These are phyloP conservation scores for Hypseocharis bilobata DNA, from an alignment of 441 rosid species.

Conservation along the genomic window DNA sequence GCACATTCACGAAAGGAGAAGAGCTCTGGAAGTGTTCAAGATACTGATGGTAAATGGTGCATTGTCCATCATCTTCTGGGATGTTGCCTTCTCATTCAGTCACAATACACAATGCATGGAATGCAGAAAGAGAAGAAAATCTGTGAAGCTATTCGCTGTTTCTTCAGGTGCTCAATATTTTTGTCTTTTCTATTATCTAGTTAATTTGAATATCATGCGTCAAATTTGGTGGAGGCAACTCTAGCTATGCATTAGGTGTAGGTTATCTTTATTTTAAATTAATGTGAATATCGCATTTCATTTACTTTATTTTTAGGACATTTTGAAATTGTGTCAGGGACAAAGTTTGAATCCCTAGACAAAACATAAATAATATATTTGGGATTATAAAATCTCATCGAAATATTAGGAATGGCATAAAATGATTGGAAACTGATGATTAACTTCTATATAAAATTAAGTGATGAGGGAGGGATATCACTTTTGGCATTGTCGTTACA, in stretches of 20 bases:
- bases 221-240: constrained; percentile 1
- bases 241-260: background rate
- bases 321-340: background rate
- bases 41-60: constrained; percentile 68
- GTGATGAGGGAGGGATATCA: too few species aligned
- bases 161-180: constrained; percentile 58
- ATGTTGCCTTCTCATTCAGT: constrained; percentile 82
- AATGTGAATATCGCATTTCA: background rate
- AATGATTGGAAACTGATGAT: background rate
- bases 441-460: background rate
- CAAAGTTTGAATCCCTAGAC: background rate
- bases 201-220: constrained; percentile 8
- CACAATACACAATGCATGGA: constrained; percentile 51
- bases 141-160: constrained; percentile 70
- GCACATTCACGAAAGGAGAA: constrained; percentile 62
- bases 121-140: constrained; percentile 60
- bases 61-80: constrained; percentile 87
- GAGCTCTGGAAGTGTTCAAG: constrained; percentile 65
- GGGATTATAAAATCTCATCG: too few species aligned
- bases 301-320: background rate
- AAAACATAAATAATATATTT: too few species aligned
- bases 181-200: constrained; percentile 8
- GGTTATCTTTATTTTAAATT: background rate
- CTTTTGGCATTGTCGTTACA: background rate
- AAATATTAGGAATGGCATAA: too few species aligned